phyloP scores from a whole-genome alignment of 1,139 yeast genomes.

The Nakaseomyces nivariensis region DNA sequence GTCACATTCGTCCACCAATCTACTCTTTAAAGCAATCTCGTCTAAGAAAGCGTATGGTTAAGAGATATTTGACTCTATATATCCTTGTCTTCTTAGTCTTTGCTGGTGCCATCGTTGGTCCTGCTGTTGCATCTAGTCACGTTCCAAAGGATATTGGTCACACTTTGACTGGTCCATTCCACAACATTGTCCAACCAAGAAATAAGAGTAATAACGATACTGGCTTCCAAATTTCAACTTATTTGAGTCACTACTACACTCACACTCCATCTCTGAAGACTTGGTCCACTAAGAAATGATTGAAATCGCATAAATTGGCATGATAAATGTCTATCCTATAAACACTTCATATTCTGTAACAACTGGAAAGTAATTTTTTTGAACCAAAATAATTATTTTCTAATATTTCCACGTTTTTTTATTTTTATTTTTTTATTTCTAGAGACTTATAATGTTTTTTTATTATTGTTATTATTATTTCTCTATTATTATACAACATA shows the following conservation, averaged over 20 bases:
- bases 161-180: conserved; percentile 41
- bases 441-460: not conserved
- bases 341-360: not conserved
- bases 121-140: conserved; percentile 63
- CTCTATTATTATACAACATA: not conserved
- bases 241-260: conserved; percentile 45
- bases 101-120: conserved; percentile 75
- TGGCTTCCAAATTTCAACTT: conserved; percentile 44
- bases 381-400: not conserved
- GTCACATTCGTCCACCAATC: conserved; percentile 98
- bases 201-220: conserved; percentile 75
- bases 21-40: conserved; percentile 94
- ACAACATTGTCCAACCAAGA: conserved; percentile 85
- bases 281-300: conserved; percentile 56
- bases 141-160: conserved; percentile 31
- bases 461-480: not conserved
- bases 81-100: conserved; percentile 60
- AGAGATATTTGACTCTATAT: conserved; percentile 81
- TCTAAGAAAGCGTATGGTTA: conserved; percentile 96
- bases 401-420: not conserved
- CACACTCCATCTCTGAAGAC: conserved; percentile 44
- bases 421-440: not conserved
- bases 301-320: not conserved
- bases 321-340: not conserved
- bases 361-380: not conserved